These are phyloP conservation scores for Candida chilensis DNA, from an alignment of 805 yeast genomes.

Conservation along the genomic window DNA sequence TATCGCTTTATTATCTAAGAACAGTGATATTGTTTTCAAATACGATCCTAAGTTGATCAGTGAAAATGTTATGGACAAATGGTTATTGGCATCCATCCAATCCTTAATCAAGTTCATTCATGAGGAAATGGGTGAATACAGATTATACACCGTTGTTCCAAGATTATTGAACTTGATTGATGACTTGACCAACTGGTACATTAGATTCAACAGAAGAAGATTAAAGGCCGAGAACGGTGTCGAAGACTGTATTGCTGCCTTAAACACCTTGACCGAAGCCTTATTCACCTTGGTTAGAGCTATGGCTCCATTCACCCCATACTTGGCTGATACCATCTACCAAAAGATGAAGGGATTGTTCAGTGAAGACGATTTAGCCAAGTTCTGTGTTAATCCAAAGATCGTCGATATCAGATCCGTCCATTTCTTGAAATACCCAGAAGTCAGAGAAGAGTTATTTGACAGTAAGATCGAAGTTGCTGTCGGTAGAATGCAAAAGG, in stretches of 20 bases:
- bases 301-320: slow-evolving; percentile 99
- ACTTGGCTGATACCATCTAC: slow-evolving; percentile 84
- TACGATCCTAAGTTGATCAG: slow-evolving; percentile 60
- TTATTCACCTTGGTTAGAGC: slow-evolving; percentile 83
- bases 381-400: slow-evolving; percentile 24
- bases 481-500: slow-evolving; percentile 92
- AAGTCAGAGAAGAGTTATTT: slow-evolving; percentile 67
- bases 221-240: slow-evolving; percentile 89
- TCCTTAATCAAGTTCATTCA: slow-evolving; percentile 81
- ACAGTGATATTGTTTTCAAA: slow-evolving; percentile 57
- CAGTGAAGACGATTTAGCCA: slow-evolving; percentile 45
- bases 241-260: slow-evolving; percentile 76
- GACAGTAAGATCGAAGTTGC: slow-evolving; percentile 82
- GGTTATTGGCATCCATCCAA: slow-evolving; percentile 96
- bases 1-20: slow-evolving; percentile 75
- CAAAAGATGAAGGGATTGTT: slow-evolving; percentile 59
- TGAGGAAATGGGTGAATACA: slow-evolving; percentile 81
- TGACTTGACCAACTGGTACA: slow-evolving; percentile 96
- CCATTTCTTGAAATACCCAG: slow-evolving; percentile 90
- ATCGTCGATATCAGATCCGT: slow-evolving; percentile 70
- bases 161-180: slow-evolving; percentile 82
- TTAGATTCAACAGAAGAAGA: slow-evolving; percentile 96
- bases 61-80: slow-evolving; percentile 91
- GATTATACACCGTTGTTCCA: slow-evolving; percentile 95
- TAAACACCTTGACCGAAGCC: slow-evolving; percentile 88